phyloP scores from a whole-genome alignment of 2,329 filamentous ascomycete species.

The Plenodomus lindquistii region DNA sequence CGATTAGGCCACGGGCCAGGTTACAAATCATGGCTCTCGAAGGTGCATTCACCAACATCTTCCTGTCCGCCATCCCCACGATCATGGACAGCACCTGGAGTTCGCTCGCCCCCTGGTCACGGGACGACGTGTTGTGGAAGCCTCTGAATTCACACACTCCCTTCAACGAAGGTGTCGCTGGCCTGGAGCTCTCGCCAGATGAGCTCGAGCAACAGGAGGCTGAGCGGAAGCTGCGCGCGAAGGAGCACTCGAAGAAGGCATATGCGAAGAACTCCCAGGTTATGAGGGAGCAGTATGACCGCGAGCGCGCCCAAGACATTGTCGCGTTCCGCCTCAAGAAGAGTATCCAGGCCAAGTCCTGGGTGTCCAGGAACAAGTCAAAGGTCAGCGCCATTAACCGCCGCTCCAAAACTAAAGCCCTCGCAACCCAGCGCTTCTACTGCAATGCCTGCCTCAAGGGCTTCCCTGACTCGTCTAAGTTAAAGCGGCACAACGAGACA shows the following conservation, averaged over 20 bases:
- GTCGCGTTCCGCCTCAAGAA: no score
- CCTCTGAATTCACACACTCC: not conserved
- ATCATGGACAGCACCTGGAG: not conserved
- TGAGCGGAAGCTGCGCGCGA: not conserved
- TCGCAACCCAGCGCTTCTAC: not conserved
- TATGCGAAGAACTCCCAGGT: no score
- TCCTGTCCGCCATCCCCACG: not conserved
- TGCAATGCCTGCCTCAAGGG: not conserved
- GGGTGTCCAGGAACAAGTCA: not conserved
- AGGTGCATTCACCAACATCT: not conserved
- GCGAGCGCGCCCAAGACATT: no score
- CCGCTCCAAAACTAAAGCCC: not conserved
- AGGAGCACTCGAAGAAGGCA: not conserved
- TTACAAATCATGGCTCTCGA: not conserved
- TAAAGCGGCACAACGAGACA: no score
- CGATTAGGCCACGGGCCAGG: not conserved
- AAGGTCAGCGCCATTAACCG: not conserved
- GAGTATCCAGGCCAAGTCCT: no score
- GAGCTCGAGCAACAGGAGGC: not conserved
- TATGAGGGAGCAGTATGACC: no score
- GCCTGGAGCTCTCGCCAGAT: not conserved
- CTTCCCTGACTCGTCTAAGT: no score
- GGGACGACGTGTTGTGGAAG: not conserved
- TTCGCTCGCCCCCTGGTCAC: not conserved
- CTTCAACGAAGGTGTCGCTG: not conserved